Evolutionary conservation across 2,329 filamentous ascomycete species (phyloP), one percentile per base, ranked within the genome.

Genomic region (Alternaria arbusti): DNA sequence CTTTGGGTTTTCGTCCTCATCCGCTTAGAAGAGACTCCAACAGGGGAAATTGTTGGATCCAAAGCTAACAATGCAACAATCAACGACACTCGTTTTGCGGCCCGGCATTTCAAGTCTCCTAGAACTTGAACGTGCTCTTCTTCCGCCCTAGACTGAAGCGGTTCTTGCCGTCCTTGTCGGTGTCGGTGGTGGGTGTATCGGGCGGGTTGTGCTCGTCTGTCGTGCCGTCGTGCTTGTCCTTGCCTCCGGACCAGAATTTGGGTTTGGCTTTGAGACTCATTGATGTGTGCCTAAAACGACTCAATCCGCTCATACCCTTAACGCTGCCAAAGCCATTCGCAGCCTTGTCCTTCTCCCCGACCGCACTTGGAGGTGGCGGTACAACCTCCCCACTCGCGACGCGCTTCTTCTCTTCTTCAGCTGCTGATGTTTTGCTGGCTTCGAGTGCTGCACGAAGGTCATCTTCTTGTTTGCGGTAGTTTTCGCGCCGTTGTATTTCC

Each of bases 211-310:
- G 55, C 17, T 70, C 71, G 4, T 59, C 64, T 22, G 68, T 40
- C n/a, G 73, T 76, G 15, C 74, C 68, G 13, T 66, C 52, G 22
- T 56, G 54, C 44, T 75, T 75, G 28, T 75, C 73, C 64, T 17
- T 81, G 77, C 43, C 74, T 73, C 44, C 85, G 82, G 90, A 81
- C 74, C 92, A 91, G 30, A 86, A 87, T 73, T 92, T 90, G 69
- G 91, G 91, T 79, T 91, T 93, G 66, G 90, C 88, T 52, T 91
- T 88, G 83, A 97, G 86, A 67, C 92, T 94, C 82, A 92, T 95
- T 78, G 90, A 93, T 10, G 88, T 88, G 58, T 90, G 86, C 70
- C 89, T 87, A 67, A 91, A 89, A 47, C 92, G 86, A 72, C 88
- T 88, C 45, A 96, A 82, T 8, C 82, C 79, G 54, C 77, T 68